A percentile compares a stretch with the other conserved stretches of the same genome.
Conservation (phyloP, 768 basidiomycete genomes). For the Panaeolus cyanescens region DNA sequence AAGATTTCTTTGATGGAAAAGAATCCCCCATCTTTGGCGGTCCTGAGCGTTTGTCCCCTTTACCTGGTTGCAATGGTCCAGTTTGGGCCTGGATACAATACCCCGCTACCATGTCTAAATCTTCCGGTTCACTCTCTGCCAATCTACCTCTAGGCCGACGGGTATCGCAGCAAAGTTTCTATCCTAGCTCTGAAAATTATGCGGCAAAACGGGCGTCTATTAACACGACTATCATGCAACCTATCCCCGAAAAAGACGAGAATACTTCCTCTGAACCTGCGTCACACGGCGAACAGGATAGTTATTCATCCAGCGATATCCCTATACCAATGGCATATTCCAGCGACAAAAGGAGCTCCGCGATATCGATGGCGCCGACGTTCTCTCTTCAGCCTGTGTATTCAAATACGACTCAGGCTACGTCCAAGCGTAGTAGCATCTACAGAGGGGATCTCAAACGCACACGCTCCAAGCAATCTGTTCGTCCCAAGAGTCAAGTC, state of each 20-base stretch:
- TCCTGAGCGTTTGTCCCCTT: constrained; percentile 57
- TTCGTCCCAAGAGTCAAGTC: constrained; percentile 25
- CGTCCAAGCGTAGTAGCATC: neutral
- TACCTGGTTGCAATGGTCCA: constrained; percentile 40
- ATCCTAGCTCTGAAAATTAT: neutral
- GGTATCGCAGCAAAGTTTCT: neutral
- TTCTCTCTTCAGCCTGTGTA: neutral
- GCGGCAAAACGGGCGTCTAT: neutral
- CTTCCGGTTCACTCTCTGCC: neutral
- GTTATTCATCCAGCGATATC: neutral
- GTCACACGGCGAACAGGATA: neutral
- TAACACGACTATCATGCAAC: neutral
- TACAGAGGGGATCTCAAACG: constrained; percentile 22
- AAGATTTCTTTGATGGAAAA: constrained; percentile 45
- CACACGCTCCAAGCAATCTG: constrained; percentile 32
- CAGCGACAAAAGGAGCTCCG: neutral
- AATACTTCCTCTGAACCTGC: neutral
- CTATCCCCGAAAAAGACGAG: neutral
- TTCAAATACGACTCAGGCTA: neutral
- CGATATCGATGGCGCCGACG: neutral
- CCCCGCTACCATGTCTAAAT: constrained; percentile 26
- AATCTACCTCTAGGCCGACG: neutral
- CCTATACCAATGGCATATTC: neutral
- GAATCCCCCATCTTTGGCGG: constrained; percentile 82
- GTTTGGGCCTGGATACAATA: constrained; percentile 64